A percentile compares a stretch with the other conserved stretches of the same genome.
These are phyloP conservation scores for Debaryomyces hansenii DNA, from an alignment of 805 yeast genomes.

Conservation along the genomic window DNA sequence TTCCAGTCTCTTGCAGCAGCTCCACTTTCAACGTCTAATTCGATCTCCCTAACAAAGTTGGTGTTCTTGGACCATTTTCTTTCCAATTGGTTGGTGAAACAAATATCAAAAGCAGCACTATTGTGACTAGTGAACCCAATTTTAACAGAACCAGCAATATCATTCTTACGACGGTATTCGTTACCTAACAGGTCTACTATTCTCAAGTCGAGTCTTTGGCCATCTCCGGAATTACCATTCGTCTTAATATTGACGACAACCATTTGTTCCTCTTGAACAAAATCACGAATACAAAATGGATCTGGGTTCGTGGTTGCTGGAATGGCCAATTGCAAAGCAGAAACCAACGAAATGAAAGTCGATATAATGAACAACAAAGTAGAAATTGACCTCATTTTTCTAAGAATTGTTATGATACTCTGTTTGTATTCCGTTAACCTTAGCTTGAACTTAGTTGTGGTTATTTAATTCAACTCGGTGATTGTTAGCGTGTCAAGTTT, in stretches of 20 bases:
- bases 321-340: constrained; percentile 53
- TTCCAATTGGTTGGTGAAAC: constrained; percentile 68
- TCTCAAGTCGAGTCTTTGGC: constrained; percentile 70
- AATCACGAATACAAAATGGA: constrained; percentile 90
- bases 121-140: constrained; percentile 85
- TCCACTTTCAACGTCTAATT: constrained; percentile 91
- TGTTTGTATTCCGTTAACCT: neutral
- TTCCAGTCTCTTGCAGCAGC: constrained; percentile 99
- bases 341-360: constrained; percentile 22
- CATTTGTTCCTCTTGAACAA: constrained; percentile 77
- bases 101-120: constrained; percentile 84
- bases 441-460: no score
- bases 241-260: constrained; percentile 83
- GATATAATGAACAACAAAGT: constrained; percentile 12
- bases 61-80: constrained; percentile 29
- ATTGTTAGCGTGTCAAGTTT: constrained; percentile 4
- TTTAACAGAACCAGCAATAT: constrained; percentile 68
- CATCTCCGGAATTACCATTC: constrained; percentile 79
- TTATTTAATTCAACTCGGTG: neutral
- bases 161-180: constrained; percentile 72
- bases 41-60: constrained; percentile 67
- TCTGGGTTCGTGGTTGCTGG: constrained; percentile 46
- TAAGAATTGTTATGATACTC: neutral
- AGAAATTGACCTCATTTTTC: neutral
- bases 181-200: constrained; percentile 82